Percentiles rank a stretch among this genome's conserved stretches.
Conservation (phyloP, 176 grass and related monocot genomes). For the Triticum urartu region DNA sequence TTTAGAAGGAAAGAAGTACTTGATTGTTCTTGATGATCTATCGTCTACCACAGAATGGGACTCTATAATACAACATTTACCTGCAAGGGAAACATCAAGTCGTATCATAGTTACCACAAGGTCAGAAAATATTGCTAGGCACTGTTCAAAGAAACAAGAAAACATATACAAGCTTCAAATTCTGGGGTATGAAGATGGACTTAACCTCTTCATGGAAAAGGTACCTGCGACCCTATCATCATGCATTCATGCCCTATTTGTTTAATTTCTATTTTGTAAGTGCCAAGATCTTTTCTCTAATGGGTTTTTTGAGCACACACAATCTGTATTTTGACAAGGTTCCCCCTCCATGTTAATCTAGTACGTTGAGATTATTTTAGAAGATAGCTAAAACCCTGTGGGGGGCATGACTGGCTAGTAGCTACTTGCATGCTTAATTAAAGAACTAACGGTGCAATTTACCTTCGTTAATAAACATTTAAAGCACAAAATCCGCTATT, state of each 20-base stretch:
- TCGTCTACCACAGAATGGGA: slow-evolving; percentile 7
- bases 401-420: neutral
- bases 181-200: slow-evolving; percentile 4
- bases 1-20: slow-evolving; percentile 21
- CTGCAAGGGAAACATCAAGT: slow-evolving; percentile 1
- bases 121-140: slow-evolving; percentile 15
- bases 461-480: neutral
- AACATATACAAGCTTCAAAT: slow-evolving; percentile 20
- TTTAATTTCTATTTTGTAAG: neutral
- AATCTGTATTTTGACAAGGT: neutral
- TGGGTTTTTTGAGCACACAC: neutral
- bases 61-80: slow-evolving; percentile 14
- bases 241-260: neutral
- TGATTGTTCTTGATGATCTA: slow-evolving; percentile 19
- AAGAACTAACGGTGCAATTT: neutral
- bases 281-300: neutral
- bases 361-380: neutral
- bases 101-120: slow-evolving; percentile 23
- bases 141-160: slow-evolving; percentile 13
- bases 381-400: neutral
- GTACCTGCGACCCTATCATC: neutral
- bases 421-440: neutral
- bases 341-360: neutral
- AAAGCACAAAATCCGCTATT: neutral
- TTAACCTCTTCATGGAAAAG: slow-evolving; percentile 6